Conservation (phyloP, 164 flowering plant genomes). For the Buxus sempervirens region DNA sequence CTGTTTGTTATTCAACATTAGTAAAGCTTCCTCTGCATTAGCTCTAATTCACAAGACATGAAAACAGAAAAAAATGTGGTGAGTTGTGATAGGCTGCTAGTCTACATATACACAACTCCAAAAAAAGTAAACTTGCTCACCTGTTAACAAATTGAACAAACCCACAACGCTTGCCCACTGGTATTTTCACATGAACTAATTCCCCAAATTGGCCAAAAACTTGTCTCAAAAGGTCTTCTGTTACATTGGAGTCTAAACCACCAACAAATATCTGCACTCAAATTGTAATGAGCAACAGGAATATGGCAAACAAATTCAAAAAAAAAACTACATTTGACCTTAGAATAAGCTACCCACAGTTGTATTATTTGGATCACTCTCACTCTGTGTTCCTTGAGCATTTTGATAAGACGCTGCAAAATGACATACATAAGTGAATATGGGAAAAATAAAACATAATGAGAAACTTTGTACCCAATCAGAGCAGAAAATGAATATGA, state of each 20-base stretch:
- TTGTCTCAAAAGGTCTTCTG: slow-evolving; percentile 69
- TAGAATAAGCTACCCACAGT: slow-evolving; percentile 59
- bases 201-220: slow-evolving; percentile 70
- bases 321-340: slow-evolving; percentile 1
- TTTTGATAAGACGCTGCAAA: slow-evolving; percentile 73
- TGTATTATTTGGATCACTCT: slow-evolving; percentile 82
- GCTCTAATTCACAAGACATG: slow-evolving; percentile 28
- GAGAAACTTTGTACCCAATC: neutral
- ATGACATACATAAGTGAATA: slow-evolving; percentile 13
- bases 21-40: slow-evolving; percentile 81
- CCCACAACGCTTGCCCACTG: slow-evolving; percentile 84
- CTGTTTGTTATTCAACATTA: slow-evolving; percentile 54
- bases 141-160: slow-evolving; percentile 87
- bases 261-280: slow-evolving; percentile 83
- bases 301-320: neutral
- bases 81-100: neutral
- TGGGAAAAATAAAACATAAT: neutral
- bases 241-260: slow-evolving; percentile 63
- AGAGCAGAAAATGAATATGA: neutral
- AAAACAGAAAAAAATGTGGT: neutral
- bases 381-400: slow-evolving; percentile 53
- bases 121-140: slow-evolving; percentile 26
- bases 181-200: slow-evolving; percentile 79
- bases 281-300: slow-evolving; percentile 6
- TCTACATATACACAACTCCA: neutral